These are phyloP conservation scores for Pseudogymnoascus sp. DNA, from an alignment of 2,329 filamentous ascomycete genomes.

Conservation along the genomic window DNA sequence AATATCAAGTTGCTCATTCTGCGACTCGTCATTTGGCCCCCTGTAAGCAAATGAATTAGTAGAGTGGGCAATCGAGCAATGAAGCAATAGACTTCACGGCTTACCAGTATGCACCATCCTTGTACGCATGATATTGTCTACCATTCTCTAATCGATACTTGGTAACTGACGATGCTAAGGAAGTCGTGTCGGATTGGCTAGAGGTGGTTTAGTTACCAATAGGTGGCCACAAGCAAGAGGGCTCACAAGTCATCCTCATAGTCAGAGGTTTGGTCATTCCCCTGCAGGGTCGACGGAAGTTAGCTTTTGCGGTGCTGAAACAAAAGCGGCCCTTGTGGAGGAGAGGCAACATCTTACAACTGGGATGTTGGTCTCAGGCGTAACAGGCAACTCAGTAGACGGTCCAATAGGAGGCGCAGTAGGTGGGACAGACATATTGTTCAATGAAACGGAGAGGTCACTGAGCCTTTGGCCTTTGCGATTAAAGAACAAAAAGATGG, in stretches of 20 bases:
- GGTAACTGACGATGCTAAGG: slow-evolving; percentile 22
- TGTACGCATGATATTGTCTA: slow-evolving; percentile 39
- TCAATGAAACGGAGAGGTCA: neutral
- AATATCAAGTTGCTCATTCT: slow-evolving; percentile 26
- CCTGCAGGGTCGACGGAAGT: neutral
- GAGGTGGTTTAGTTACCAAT: neutral
- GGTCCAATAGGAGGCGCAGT: neutral
- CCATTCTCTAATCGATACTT: slow-evolving; percentile 35
- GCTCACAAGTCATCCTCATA: neutral
- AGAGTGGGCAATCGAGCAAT: neutral
- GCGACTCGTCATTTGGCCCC: slow-evolving; percentile 26
- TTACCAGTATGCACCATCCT: slow-evolving; percentile 32
- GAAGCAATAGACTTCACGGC: neutral
- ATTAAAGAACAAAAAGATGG: neutral
- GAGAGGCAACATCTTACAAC: neutral
- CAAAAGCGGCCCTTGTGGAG: neutral
- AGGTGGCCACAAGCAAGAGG: neutral
- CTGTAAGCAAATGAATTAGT: neutral
- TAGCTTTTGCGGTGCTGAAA: neutral
- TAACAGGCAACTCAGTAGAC: neutral
- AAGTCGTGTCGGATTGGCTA: slow-evolving; percentile 13
- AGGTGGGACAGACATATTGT: neutral
- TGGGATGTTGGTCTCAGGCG: neutral
- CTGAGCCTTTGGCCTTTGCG: neutral
- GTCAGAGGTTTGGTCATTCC: neutral